Evolutionary conservation across 2,329 filamentous ascomycete species (phyloP).

Genomic region (Ophiostoma piceae): DNA sequence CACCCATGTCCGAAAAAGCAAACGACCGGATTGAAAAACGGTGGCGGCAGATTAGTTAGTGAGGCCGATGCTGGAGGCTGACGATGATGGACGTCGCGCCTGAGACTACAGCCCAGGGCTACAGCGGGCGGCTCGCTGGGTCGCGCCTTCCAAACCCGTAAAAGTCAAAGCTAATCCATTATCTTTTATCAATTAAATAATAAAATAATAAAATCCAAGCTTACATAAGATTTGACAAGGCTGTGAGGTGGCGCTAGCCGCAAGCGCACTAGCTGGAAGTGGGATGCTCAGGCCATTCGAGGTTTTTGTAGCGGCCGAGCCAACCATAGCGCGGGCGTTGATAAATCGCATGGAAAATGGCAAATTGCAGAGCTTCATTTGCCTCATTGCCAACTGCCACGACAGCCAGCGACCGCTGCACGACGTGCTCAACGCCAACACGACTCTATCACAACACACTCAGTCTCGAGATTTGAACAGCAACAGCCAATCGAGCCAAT

Average conservation of each 20-base stretch:
- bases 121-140: neutral
- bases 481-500: neutral
- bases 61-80: neutral
- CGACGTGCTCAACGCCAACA: neutral
- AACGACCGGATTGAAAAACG: neutral
- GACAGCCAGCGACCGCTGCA: constrained; percentile 11
- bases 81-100: constrained; percentile 1
- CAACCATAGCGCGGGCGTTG: constrained; percentile 24
- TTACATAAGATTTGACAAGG: neutral
- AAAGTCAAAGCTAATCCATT: neutral
- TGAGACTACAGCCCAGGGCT: neutral
- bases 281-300: neutral
- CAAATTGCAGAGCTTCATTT: constrained; percentile 10
- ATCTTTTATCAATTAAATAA: neutral
- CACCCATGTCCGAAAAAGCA: neutral
- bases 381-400: constrained; percentile 1
- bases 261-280: neutral
- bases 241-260: neutral
- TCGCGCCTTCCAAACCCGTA: neutral
- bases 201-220: neutral
- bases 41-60: neutral
- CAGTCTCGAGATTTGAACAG: neutral
- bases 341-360: constrained; percentile 9
- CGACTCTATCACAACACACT: neutral
- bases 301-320: constrained; percentile 16